Conservation (phyloP, 345 rosid species). For the Brassica cretica region DNA sequence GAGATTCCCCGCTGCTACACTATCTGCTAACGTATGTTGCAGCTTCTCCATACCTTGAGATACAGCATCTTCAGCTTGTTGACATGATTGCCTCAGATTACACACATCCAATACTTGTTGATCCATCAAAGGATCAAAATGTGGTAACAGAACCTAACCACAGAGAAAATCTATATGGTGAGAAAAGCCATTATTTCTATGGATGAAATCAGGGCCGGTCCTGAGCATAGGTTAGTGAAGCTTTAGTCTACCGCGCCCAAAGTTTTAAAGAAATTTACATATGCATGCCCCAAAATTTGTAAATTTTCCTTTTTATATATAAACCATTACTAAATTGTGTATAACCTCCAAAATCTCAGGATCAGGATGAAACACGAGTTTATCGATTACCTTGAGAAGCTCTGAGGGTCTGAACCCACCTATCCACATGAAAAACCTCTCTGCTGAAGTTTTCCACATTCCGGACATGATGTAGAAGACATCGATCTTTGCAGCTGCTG, state of each 20-base stretch:
- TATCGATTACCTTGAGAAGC: constrained; percentile 69
- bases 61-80: constrained; percentile 97
- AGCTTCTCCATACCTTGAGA: constrained; percentile 92
- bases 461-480: constrained; percentile 86
- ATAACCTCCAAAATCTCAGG: background rate
- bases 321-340: background rate
- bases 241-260: too few relatives aligned
- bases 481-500: constrained; percentile 71
- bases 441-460: constrained; percentile 85
- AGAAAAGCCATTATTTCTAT: background rate
- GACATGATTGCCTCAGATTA: constrained; percentile 66
- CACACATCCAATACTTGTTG: constrained; percentile 52
- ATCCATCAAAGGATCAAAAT: constrained; percentile 69
- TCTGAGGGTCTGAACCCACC: constrained; percentile 97
- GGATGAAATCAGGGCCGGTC: background rate
- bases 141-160: constrained; percentile 69
- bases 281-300: background rate
- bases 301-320: too few relatives aligned
- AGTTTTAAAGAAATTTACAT: too few relatives aligned
- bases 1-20: constrained; percentile 62
- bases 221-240: too few relatives aligned
- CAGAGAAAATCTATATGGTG: background rate
- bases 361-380: background rate
- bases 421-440: constrained; percentile 91
- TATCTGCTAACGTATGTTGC: constrained; percentile 66